Percentiles rank a stretch among this genome's conserved stretches.
Evolutionary conservation across 805 yeast genomes (phyloP).

Genomic region (Candida hispaniensis): DNA sequence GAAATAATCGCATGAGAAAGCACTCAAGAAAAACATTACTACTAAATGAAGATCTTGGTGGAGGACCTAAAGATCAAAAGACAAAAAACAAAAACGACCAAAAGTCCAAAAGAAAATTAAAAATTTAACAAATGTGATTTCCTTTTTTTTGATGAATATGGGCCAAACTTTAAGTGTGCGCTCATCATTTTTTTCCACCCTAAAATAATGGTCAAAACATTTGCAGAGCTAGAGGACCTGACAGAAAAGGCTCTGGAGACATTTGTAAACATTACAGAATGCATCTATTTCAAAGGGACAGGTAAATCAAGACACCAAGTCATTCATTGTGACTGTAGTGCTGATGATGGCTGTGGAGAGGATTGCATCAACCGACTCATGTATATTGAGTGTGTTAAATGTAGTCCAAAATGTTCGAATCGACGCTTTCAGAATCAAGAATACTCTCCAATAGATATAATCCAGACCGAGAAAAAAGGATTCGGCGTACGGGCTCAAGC

Average conservation of each 20-base stretch:
- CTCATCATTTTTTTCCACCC: too few relatives aligned
- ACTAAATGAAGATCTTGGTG: too few relatives aligned
- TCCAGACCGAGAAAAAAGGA: conserved; percentile 76
- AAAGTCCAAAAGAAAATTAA: too few relatives aligned
- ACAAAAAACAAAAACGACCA: too few relatives aligned
- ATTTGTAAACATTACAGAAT: conserved; percentile 46
- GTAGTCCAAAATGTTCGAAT: conserved; percentile 74
- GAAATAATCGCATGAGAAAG: conserved; percentile 18
- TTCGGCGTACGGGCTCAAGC: conserved; percentile 72
- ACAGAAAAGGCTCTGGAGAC: conserved; percentile 58
- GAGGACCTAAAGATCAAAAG: too few relatives aligned
- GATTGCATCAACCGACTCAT: conserved; percentile 88
- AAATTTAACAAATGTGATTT: too few relatives aligned
- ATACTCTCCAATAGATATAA: conserved; percentile 70
- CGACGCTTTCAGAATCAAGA: conserved; percentile 75
- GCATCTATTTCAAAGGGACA: conserved; percentile 51
- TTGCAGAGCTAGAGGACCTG: conserved; percentile 39
- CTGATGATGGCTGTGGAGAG: conserved; percentile 62
- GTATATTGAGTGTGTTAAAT: conserved; percentile 77
- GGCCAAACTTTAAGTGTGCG: too few relatives aligned
- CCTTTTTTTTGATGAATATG: too few relatives aligned
- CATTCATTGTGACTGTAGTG: conserved; percentile 87
- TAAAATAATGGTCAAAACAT: too few relatives aligned
- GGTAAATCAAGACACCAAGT: conserved; percentile 68
- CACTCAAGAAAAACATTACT: too few relatives aligned